A percentile compares a stretch with the other conserved stretches of the same genome.
phyloP scores from a whole-genome alignment of 2,329 filamentous ascomycete species.

The Scedosporium aurantiacum region DNA sequence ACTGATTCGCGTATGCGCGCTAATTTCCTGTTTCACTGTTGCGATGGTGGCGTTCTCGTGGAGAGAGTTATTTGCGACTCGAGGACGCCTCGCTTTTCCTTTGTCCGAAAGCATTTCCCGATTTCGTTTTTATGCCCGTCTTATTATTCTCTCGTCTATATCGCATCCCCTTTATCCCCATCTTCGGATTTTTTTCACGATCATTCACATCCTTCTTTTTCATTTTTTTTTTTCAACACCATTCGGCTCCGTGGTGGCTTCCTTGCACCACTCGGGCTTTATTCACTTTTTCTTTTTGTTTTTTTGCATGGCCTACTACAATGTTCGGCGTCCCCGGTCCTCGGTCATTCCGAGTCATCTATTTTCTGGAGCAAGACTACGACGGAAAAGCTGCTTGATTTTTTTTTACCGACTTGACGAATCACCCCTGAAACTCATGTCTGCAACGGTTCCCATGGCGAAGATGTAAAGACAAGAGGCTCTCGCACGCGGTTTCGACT shows the following conservation, averaged over 20 bases:
- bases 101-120: constrained; percentile 1
- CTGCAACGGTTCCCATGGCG: constrained; percentile 1
- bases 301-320: constrained; percentile 6
- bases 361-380: constrained; percentile 7
- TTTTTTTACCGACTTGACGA: constrained; percentile 4
- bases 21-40: not conserved
- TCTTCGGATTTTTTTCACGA: constrained; percentile 5
- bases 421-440: constrained; percentile 1
- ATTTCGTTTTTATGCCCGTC: constrained; percentile 4
- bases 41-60: not conserved
- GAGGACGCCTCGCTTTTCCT: not conserved
- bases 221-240: constrained; percentile 1
- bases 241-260: not conserved
- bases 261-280: constrained; percentile 1
- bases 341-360: constrained; percentile 7
- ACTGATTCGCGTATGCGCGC: not conserved
- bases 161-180: constrained; percentile 4
- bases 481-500: not conserved
- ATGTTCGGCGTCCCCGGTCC: constrained; percentile 8
- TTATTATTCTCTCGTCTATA: constrained; percentile 4
- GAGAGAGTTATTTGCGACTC: not conserved
- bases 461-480: not conserved
- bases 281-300: not conserved
- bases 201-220: constrained; percentile 5
- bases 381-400: constrained; percentile 7